These are phyloP conservation scores for Mycothermus thermophilus DNA, from an alignment of 495 filamentous ascomycete genomes.

Conservation along the genomic window DNA sequence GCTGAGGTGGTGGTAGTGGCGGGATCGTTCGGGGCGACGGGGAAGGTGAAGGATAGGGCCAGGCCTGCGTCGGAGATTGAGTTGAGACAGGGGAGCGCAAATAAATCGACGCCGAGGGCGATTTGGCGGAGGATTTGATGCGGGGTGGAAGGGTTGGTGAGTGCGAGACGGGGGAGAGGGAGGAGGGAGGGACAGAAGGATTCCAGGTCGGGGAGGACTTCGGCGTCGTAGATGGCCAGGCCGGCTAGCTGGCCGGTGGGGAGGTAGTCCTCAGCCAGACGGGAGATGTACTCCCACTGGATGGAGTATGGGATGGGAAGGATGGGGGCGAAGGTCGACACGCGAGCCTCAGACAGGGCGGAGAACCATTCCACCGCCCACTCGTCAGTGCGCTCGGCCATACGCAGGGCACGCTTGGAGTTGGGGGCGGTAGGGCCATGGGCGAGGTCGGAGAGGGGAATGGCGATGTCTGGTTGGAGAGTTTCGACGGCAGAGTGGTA, in stretches of 20 bases:
- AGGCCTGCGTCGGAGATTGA: constrained; percentile 71
- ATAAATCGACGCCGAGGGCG: constrained; percentile 61
- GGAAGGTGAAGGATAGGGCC: constrained; percentile 69
- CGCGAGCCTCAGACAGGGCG: constrained; percentile 21
- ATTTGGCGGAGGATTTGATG: constrained; percentile 63
- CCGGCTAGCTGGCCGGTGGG: constrained; percentile 47
- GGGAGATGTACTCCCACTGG: constrained; percentile 63
- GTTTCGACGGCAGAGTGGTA: constrained; percentile 49
- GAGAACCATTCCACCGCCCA: constrained; percentile 61
- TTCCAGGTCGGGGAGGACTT: constrained; percentile 52
- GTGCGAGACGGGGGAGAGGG: constrained; percentile 54
- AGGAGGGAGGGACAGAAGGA: constrained; percentile 33
- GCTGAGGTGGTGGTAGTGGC: background rate
- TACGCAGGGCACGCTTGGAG: constrained; percentile 58
- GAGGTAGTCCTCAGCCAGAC: constrained; percentile 38
- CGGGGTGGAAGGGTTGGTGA: constrained; percentile 53
- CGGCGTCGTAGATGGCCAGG: constrained; percentile 65
- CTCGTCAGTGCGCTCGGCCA: constrained; percentile 76
- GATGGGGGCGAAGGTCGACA: constrained; percentile 61
- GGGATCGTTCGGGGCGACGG: constrained; percentile 21
- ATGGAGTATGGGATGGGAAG: constrained; percentile 59
- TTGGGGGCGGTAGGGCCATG: constrained; percentile 41
- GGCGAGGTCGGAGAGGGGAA: constrained; percentile 66
- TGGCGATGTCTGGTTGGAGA: constrained; percentile 65
- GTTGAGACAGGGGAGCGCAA: constrained; percentile 61